Evolutionary conservation across 352 stramenopile species (phyloP).

Genomic region (Phytophthora cactorum): DNA sequence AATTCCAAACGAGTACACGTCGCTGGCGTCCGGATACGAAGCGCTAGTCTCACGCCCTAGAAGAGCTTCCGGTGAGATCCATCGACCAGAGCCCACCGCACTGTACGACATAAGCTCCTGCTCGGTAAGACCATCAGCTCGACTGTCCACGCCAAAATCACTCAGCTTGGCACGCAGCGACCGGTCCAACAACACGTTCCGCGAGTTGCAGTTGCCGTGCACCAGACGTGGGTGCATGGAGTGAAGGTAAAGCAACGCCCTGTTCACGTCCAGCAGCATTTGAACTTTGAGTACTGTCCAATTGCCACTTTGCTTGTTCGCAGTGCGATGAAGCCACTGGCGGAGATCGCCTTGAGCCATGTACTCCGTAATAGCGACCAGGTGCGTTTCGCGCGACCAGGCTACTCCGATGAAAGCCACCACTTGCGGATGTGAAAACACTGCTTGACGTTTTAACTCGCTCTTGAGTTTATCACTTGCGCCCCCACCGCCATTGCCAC

Average conservation of each 20-base stretch:
- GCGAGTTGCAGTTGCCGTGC: conserved; percentile 73
- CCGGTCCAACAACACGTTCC: conserved; percentile 67
- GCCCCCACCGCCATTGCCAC: conserved; percentile 10
- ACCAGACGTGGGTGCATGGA: conserved; percentile 61
- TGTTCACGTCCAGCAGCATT: conserved; percentile 68
- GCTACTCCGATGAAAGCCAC: conserved; percentile 73
- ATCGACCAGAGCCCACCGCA: conserved; percentile 67
- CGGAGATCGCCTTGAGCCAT: conserved; percentile 73
- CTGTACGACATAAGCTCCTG: conserved; percentile 71
- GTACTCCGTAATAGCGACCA: conserved; percentile 79
- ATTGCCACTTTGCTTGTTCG: conserved; percentile 42
- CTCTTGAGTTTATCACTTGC: conserved; percentile 62
- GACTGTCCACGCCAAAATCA: conserved; percentile 62
- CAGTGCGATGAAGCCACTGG: conserved; percentile 68
- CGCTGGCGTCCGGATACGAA: conserved; percentile 50
- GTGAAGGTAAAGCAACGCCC: conserved; percentile 72
- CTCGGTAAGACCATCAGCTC: conserved; percentile 57
- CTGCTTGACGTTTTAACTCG: conserved; percentile 65
- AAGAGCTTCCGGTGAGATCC: conserved; percentile 75
- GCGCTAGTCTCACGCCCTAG: conserved; percentile 55
- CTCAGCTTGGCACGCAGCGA: conserved; percentile 69
- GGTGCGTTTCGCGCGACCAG: conserved; percentile 70
- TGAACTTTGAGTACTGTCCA: conserved; percentile 64
- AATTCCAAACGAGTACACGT: conserved; percentile 78
- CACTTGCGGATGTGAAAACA: conserved; percentile 71